Evolutionary conservation across 2,329 filamentous ascomycete species (phyloP), one percentile per base, ranked within the genome.

Genomic region (Esteya vermicola): DNA sequence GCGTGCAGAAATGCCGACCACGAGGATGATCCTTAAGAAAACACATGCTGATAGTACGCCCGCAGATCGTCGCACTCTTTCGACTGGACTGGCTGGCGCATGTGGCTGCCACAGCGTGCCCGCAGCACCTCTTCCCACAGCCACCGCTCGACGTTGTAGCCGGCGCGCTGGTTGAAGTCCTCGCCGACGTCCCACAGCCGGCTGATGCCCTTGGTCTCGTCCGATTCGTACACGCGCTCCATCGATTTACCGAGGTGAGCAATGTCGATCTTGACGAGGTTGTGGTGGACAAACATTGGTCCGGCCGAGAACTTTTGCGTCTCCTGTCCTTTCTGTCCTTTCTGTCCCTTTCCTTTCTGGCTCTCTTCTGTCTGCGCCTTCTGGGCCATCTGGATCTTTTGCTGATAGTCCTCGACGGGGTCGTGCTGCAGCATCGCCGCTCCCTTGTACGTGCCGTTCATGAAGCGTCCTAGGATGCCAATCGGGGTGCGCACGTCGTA

Each of bases 401-500:
- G 21, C 12, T 30, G 16, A 40, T 44, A 55, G 48, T 58, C 55
- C 26, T 54, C 49, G 8, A 44, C 39, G 6, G 56, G 54, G 22
- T 57, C 54, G 28, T 51, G 50, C 45, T 58, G 56, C 25, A 46
- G 49, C 50, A 57, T 57, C 27, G 46, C 51, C 8, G 46, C 49
- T 2, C 44, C 47, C 26, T 51, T 41, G 18, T 48, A 52, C 22
- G 44, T 40, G 25, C 46, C 50, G 36, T 56, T 54, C 45, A 56
- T 33, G 42, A 47, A 48, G 4, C 54, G 53, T 10, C 60, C 60
- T 2, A 61, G 43, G 22, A 55, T 49, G 6, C 41, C 45, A n/a
- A 55, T 52, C 0, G 45, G 46, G 21, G 56, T 55, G 39, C 54
- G 52, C 38, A 64, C 57, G 47, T 59, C 52, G 48, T 64, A 65